A percentile compares a stretch with the other conserved stretches of the same genome.
phyloP scores from a whole-genome alignment of 306 rosid genomes.

The Rosa rugosa region DNA sequence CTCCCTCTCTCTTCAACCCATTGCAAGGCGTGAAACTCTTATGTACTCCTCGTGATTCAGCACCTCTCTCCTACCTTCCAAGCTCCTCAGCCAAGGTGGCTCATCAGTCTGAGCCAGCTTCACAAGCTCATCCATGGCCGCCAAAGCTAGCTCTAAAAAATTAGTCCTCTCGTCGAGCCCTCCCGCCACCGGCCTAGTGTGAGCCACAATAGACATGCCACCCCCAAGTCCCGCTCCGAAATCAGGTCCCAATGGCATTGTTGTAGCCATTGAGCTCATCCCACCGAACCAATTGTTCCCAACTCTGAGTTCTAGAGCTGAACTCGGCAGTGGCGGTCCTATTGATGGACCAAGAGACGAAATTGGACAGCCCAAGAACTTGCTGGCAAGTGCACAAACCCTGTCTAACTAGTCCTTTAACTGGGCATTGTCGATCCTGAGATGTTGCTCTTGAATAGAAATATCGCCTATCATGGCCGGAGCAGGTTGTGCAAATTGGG shows the following conservation, averaged over 20 bases:
- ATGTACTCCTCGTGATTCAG: too few relatives aligned
- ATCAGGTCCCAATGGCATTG: slow-evolving; percentile 67
- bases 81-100: slow-evolving; percentile 82
- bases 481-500: slow-evolving; percentile 82
- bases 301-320: slow-evolving; percentile 85
- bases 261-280: slow-evolving; percentile 41
- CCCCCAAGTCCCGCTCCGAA: slow-evolving; percentile 53
- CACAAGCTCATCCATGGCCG: slow-evolving; percentile 93
- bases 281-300: slow-evolving; percentile 77
- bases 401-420: slow-evolving; percentile 88
- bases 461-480: slow-evolving; percentile 82
- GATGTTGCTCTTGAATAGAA: slow-evolving; percentile 86
- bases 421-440: slow-evolving; percentile 80
- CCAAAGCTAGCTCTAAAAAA: slow-evolving; percentile 85
- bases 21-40: too few relatives aligned
- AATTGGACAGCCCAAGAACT: slow-evolving; percentile 81
- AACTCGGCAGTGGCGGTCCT: slow-evolving; percentile 64
- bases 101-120: slow-evolving; percentile 77
- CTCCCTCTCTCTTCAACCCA: too few relatives aligned
- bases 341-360: slow-evolving; percentile 47
- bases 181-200: slow-evolving; percentile 30
- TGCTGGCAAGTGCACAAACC: slow-evolving; percentile 79
- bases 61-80: slow-evolving; percentile 78
- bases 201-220: slow-evolving; percentile 41
- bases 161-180: slow-evolving; percentile 73